A percentile compares a stretch with the other conserved stretches of the same genome.
phyloP scores from a whole-genome alignment of 2,329 filamentous ascomycete species.

The Ceratocystiopsis sp. region DNA sequence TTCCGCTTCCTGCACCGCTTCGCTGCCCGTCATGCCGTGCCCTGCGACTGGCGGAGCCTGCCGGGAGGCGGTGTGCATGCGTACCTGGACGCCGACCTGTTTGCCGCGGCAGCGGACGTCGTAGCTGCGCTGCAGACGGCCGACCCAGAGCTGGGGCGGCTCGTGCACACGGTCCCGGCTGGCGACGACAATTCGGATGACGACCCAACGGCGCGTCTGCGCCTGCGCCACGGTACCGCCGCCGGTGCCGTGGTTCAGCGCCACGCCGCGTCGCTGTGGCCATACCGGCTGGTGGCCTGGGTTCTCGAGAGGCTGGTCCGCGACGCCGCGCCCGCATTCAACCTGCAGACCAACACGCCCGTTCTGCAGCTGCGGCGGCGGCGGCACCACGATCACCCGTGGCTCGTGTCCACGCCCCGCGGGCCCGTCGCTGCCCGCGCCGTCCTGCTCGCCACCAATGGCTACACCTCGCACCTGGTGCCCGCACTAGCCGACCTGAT shows the following conservation, averaged over 20 bases:
- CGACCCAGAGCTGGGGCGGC: too few species aligned
- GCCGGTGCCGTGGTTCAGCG: conserved; percentile 47
- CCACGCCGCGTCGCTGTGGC: conserved; percentile 56
- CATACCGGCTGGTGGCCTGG: conserved; percentile 67
- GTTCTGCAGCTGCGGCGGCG: conserved; percentile 26
- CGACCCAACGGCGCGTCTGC: conserved; percentile 22
- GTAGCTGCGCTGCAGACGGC: conserved; percentile 28
- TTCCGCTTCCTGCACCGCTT: conserved; percentile 42
- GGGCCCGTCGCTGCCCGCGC: conserved; percentile 46
- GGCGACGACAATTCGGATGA: conserved; percentile 4
- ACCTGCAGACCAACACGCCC: conserved; percentile 59
- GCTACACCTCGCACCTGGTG: conserved; percentile 61
- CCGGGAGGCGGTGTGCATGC: conserved; percentile 40
- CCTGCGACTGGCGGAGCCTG: conserved; percentile 52
- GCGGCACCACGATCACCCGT: conserved; percentile 18
- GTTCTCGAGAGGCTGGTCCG: conserved; percentile 43
- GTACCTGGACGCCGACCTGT: conserved; percentile 38
- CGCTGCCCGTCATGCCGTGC: conserved; percentile 37
- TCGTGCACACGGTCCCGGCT: conserved; percentile 18
- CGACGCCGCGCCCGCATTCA: conserved; percentile 28
- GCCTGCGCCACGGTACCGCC: conserved; percentile 37
- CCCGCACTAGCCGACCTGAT: conserved; percentile 54
- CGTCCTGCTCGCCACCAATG: conserved; percentile 69
- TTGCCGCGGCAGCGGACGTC: conserved; percentile 31
- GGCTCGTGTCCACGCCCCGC: conserved; percentile 49